Conservation (phyloP, 2,329 filamentous ascomycete genomes). For the Furcasterigmium sp. region DNA sequence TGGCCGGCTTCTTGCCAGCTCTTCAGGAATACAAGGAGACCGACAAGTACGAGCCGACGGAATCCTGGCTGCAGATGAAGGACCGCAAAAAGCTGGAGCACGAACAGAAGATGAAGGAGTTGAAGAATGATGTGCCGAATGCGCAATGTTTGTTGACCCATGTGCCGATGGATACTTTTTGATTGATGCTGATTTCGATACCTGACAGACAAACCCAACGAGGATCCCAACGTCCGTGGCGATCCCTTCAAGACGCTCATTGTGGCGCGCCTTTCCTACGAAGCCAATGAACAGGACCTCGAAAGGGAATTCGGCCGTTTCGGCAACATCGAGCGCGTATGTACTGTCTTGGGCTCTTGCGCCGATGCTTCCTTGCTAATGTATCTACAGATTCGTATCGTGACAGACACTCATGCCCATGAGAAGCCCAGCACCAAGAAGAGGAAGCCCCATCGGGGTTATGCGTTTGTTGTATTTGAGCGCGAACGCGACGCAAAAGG, state of each 20-base stretch:
- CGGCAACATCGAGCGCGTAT: constrained; percentile 86
- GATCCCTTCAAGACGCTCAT: constrained; percentile 96
- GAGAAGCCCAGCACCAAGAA: constrained; percentile 66
- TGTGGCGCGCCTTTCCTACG: constrained; percentile 84
- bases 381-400: constrained; percentile 71
- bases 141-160: not conserved
- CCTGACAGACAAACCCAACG: constrained; percentile 65
- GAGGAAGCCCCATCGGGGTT: constrained; percentile 79
- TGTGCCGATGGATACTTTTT: not conserved
- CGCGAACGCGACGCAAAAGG: constrained; percentile 99
- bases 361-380: constrained; percentile 3
- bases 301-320: constrained; percentile 92
- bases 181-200: not conserved
- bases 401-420: constrained; percentile 68
- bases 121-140: not conserved
- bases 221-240: constrained; percentile 84
- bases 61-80: constrained; percentile 87
- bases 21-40: constrained; percentile 74
- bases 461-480: constrained; percentile 96
- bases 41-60: constrained; percentile 72
- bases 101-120: constrained; percentile 54
- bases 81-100: constrained; percentile 82
- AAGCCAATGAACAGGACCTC: constrained; percentile 81
- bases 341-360: constrained; percentile 20
- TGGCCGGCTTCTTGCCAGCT: constrained; percentile 70